A percentile compares a stretch with the other conserved stretches of the same genome.
Conservation (phyloP, 176 grass and related monocot genomes). For the Alloteropsis semialata region DNA sequence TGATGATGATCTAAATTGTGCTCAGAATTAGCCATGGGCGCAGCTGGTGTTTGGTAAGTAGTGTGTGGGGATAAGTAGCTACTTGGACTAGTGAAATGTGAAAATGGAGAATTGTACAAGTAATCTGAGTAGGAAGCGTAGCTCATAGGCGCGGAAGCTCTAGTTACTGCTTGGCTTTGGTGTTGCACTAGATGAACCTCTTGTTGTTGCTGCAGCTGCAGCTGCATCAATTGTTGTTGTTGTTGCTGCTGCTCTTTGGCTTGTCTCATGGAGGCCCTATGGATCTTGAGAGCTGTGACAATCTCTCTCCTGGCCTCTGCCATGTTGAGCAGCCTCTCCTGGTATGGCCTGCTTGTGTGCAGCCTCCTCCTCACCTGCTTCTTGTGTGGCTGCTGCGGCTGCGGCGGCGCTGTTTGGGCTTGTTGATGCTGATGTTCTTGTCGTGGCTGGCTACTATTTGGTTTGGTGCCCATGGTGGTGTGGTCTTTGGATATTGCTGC, state of each 20-base stretch:
- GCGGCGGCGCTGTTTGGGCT: constrained; percentile 1
- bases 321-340: constrained; percentile 95
- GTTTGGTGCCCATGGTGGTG: constrained; percentile 53
- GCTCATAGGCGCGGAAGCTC: constrained; percentile 26
- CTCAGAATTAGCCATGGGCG: constrained; percentile 32
- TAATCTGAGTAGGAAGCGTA: constrained; percentile 50
- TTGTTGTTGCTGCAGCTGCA: constrained; percentile 37
- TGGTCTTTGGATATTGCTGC: constrained; percentile 47
- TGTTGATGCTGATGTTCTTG: constrained; percentile 7
- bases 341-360: constrained; percentile 88
- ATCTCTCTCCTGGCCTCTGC: constrained; percentile 96
- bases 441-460: constrained; percentile 26
- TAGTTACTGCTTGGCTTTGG: constrained; percentile 13
- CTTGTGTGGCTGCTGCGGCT: constrained; percentile 59
- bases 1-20: constrained; percentile 37
- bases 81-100: constrained; percentile 20
- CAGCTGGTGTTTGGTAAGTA: constrained; percentile 33
- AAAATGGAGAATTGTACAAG: constrained; percentile 31
- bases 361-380: constrained; percentile 94
- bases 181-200: constrained; percentile 36
- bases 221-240: constrained; percentile 24
- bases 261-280: constrained; percentile 91
- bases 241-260: constrained; percentile 70
- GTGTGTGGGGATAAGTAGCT: constrained; percentile 24
- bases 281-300: constrained; percentile 84